Percentiles rank a stretch among this genome's conserved stretches.
phyloP scores from a whole-genome alignment of 225 moss, liverwort and hornwort species.

The Antitrichia curtipendula region DNA sequence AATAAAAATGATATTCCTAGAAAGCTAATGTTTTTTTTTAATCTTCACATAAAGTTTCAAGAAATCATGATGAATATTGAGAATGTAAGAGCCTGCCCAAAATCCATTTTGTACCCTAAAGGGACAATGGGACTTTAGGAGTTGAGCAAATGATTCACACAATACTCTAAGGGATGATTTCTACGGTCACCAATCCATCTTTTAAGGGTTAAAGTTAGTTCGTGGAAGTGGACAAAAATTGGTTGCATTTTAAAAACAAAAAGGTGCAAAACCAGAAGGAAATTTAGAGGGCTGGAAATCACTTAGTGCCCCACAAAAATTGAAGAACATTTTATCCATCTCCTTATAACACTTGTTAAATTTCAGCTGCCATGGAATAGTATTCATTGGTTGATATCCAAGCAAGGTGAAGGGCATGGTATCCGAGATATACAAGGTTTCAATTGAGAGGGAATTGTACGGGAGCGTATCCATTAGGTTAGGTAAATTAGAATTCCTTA shows the following conservation, averaged over 20 bases:
- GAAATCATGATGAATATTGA: no score
- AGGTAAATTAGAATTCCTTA: accelerated
- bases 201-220: background rate
- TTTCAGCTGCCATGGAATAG: accelerated
- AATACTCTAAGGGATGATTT: no score
- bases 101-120: no score
- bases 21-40: no score
- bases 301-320: background rate
- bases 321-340: accelerated
- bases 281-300: accelerated
- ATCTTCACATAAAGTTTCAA: no score
- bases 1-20: no score
- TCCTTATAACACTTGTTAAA: accelerated
- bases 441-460: background rate
- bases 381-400: accelerated
- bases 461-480: background rate
- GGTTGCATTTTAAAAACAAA: background rate
- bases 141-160: no score
- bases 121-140: no score
- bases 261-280: accelerated
- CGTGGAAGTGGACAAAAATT: background rate
- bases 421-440: accelerated
- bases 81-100: no score
- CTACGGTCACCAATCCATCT: no score
- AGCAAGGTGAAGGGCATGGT: accelerated